phyloP scores from a whole-genome alignment of 805 yeast genomes.

The Lachancea lanzarotensis region DNA sequence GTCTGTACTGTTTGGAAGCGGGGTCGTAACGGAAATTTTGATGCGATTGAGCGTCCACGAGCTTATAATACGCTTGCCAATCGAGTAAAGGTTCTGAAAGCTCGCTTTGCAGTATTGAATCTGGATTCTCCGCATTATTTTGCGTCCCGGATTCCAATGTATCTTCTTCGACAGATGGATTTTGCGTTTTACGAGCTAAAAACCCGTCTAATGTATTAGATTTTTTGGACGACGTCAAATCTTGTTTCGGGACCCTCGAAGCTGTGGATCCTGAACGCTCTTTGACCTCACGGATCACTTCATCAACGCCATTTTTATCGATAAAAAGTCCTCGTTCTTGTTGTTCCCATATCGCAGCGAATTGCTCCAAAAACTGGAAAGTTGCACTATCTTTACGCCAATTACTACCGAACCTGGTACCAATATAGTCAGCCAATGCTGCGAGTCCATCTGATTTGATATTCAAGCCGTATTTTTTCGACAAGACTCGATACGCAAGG shows the following conservation, averaged over 20 bases:
- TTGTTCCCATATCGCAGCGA: slow-evolving; percentile 79
- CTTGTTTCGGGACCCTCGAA: slow-evolving; percentile 8
- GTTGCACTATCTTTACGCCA: slow-evolving; percentile 51
- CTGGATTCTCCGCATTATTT: neutral
- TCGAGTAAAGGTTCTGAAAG: slow-evolving; percentile 30
- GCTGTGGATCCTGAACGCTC: slow-evolving; percentile 24
- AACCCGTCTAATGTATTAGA: slow-evolving; percentile 14
- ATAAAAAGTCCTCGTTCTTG: slow-evolving; percentile 84
- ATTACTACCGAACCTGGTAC: slow-evolving; percentile 71
- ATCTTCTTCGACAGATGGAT: slow-evolving; percentile 11
- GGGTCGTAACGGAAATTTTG: slow-evolving; percentile 60
- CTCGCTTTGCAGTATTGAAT: neutral
- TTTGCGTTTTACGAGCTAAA: slow-evolving; percentile 10
- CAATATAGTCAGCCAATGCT: slow-evolving; percentile 66
- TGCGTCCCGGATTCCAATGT: slow-evolving; percentile 6
- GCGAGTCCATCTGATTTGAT: slow-evolving; percentile 79
- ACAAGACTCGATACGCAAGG: slow-evolving; percentile 78
- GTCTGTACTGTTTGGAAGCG: slow-evolving; percentile 53
- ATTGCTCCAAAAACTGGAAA: slow-evolving; percentile 49
- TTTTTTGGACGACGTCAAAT: neutral
- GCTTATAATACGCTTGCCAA: slow-evolving; percentile 69
- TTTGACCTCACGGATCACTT: slow-evolving; percentile 55
- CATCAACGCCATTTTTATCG: slow-evolving; percentile 63
- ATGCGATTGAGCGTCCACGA: slow-evolving; percentile 58
- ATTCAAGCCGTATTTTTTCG: slow-evolving; percentile 89